These are phyloP conservation scores for Rachicladosporium sp. DNA, from an alignment of 2,329 filamentous ascomycete genomes.

Conservation along the genomic window DNA sequence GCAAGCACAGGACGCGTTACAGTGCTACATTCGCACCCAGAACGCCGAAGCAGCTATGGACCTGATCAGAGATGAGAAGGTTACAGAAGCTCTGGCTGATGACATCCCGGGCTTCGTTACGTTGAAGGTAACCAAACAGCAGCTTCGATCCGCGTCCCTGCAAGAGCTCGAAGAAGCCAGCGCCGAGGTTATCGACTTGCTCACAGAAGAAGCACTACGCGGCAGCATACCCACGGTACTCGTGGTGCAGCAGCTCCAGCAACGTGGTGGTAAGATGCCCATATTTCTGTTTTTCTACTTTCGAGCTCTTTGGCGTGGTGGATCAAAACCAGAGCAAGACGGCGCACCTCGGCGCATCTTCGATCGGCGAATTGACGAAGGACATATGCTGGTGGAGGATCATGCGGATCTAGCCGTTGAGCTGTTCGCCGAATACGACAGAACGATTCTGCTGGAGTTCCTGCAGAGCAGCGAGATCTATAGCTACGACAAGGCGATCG, in stretches of 20 bases:
- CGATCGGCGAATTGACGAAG: slow-evolving; percentile 35
- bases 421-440: slow-evolving; percentile 76
- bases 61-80: slow-evolving; percentile 73
- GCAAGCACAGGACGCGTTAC: slow-evolving; percentile 70
- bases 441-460: slow-evolving; percentile 71
- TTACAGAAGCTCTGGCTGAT: slow-evolving; percentile 79
- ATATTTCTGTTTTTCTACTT: slow-evolving; percentile 90
- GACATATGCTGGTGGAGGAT: slow-evolving; percentile 58
- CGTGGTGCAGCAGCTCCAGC: slow-evolving; percentile 67
- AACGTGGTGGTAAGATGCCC: slow-evolving; percentile 44
- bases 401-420: slow-evolving; percentile 80
- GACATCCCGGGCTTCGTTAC: slow-evolving; percentile 83
- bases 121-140: slow-evolving; percentile 65
- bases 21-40: slow-evolving; percentile 79
- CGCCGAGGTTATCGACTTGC: slow-evolving; percentile 68
- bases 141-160: slow-evolving; percentile 51
- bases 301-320: slow-evolving; percentile 67
- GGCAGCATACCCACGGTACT: slow-evolving; percentile 68
- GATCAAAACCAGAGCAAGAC: slow-evolving; percentile 19
- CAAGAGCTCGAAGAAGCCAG: slow-evolving; percentile 68
- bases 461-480: slow-evolving; percentile 72
- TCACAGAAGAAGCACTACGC: slow-evolving; percentile 83
- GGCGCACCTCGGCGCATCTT: slow-evolving; percentile 13
- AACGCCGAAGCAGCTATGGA: slow-evolving; percentile 82
- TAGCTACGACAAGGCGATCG: slow-evolving; percentile 65